Evolutionary conservation across 345 rosid genomes (phyloP).

Genomic region (Arabis hirsuta): DNA sequence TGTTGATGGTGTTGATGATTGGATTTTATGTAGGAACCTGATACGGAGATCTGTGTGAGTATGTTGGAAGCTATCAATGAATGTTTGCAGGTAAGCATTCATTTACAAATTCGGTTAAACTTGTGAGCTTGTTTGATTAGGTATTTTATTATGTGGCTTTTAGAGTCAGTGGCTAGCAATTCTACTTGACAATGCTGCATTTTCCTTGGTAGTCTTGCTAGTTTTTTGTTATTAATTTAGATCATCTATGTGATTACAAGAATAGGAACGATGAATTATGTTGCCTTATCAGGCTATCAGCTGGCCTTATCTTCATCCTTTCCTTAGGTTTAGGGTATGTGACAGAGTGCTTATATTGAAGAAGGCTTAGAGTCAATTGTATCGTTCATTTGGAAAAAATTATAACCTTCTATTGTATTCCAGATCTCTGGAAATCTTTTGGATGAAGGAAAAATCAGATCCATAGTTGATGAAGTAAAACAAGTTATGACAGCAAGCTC

Average conservation of each 20-base stretch:
- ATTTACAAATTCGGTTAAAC: background rate
- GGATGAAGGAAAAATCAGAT: constrained; percentile 86
- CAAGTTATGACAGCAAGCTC: constrained; percentile 96
- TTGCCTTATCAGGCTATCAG: constrained; percentile 4
- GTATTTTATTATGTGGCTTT: background rate
- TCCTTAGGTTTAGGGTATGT: background rate
- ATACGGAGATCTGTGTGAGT: constrained; percentile 91
- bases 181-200: constrained; percentile 2
- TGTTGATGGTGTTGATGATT: constrained; percentile 10
- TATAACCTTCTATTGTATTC: constrained; percentile 25
- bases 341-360: constrained; percentile 10
- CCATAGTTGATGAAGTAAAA: constrained; percentile 90
- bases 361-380: background rate
- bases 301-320: constrained; percentile 2
- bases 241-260: constrained; percentile 2
- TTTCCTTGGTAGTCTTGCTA: constrained; percentile 14
- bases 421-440: constrained; percentile 86
- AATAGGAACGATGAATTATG: background rate
- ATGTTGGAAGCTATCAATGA: constrained; percentile 98
- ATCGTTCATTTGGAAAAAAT: background rate
- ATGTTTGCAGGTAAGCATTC: constrained; percentile 77
- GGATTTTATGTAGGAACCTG: constrained; percentile 84
- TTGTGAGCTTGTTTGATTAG: background rate
- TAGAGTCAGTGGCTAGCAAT: constrained; percentile 1
- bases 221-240: background rate